Conservation (phyloP, 345 rosid species). For the Citrus sinensis region DVS_A1.0 CM039166.1:26094001-26094500, state of each 20-base stretch:
- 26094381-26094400: no score
- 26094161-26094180: slow-evolving; percentile 39
- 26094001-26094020: neutral
- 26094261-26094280: no score
- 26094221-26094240: neutral
- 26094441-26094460: no score
- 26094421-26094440: no score
- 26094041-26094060: neutral
- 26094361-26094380: no score
- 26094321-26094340: no score
- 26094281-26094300: no score
- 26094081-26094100: neutral
- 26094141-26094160: slow-evolving; percentile 44
- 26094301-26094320: no score
- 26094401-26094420: no score
- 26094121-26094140: slow-evolving; percentile 23
- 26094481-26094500: neutral
- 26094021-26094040: neutral
- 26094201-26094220: slow-evolving; percentile 30
- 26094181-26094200: slow-evolving; percentile 36
- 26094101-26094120: slow-evolving; percentile 12
- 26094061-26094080: neutral
- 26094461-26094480: no score
- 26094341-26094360: no score
- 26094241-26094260: neutral